These are phyloP conservation scores for Cyberlindnera amylophila DNA, from an alignment of 805 yeast species.

Conservation along the genomic window DNA sequence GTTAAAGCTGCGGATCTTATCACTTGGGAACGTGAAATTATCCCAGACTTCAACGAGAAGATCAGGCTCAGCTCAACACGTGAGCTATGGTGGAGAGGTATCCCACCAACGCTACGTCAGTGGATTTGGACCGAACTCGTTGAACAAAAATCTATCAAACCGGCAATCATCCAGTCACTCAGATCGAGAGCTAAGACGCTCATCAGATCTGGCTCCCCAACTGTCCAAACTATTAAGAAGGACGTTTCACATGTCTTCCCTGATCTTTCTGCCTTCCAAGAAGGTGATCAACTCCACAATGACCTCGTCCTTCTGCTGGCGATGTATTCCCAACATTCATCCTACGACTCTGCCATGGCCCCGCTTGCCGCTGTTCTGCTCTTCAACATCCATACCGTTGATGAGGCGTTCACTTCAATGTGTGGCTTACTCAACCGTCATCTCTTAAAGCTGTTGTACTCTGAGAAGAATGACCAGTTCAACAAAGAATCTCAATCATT, in stretches of 20 bases:
- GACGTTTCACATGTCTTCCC: slow-evolving; percentile 34
- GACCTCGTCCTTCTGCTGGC: slow-evolving; percentile 33
- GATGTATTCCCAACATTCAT: slow-evolving; percentile 29
- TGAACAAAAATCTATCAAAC: slow-evolving; percentile 30
- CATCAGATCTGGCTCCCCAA: slow-evolving; percentile 7
- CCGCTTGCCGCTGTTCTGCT: slow-evolving; percentile 40
- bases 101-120: slow-evolving; percentile 43
- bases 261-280: slow-evolving; percentile 35
- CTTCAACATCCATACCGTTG: slow-evolving; percentile 32
- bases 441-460: slow-evolving; percentile 31
- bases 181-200: slow-evolving; percentile 3
- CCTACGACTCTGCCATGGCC: slow-evolving; percentile 36
- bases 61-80: slow-evolving; percentile 38
- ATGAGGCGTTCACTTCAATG: slow-evolving; percentile 37
- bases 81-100: slow-evolving; percentile 60
- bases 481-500: slow-evolving; percentile 43
- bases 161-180: slow-evolving; percentile 9
- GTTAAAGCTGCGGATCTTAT: slow-evolving; percentile 35
- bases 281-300: slow-evolving; percentile 27
- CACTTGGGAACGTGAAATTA: slow-evolving; percentile 39
- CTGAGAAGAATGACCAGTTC: slow-evolving; percentile 29
- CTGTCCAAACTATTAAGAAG: slow-evolving; percentile 7
- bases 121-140: slow-evolving; percentile 49
- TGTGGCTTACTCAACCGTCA: slow-evolving; percentile 36
- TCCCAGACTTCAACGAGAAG: slow-evolving; percentile 33